Evolutionary conservation across 2,329 filamentous ascomycete genomes (phyloP).

Genomic region (Diaporthe helianthi): DNA sequence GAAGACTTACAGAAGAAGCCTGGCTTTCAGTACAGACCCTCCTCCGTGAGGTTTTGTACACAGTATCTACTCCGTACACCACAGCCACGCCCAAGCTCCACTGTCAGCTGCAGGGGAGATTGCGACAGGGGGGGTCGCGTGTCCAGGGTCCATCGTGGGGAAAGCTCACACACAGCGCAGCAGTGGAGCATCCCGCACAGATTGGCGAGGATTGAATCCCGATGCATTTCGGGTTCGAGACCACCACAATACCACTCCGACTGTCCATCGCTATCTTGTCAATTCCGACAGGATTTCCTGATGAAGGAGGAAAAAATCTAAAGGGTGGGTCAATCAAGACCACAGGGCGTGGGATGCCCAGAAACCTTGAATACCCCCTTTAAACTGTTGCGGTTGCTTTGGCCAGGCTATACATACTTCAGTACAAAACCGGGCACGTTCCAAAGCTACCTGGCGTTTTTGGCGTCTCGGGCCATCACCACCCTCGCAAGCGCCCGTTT

Average conservation of each 20-base stretch:
- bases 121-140: constrained; percentile 6
- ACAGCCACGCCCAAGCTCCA: constrained; percentile 7
- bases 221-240: constrained; percentile 31
- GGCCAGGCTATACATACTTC: background rate
- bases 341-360: background rate
- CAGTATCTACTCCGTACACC: too few relatives aligned
- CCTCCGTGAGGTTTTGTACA: background rate
- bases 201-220: constrained; percentile 31
- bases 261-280: background rate
- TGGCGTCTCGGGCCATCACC: background rate
- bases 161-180: constrained; percentile 24
- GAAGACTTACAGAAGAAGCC: background rate
- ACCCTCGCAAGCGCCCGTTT: constrained; percentile 23
- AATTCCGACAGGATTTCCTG: background rate
- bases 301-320: background rate
- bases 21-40: constrained; percentile 25
- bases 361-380: background rate
- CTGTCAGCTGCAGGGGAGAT: constrained; percentile 31
- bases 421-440: background rate
- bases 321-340: background rate
- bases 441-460: background rate
- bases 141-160: constrained; percentile 33
- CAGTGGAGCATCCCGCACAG: constrained; percentile 29
- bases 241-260: background rate
- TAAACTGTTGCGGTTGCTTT: background rate